These are phyloP conservation scores for Candida pseudoviswanathii DNA, from an alignment of 1,139 yeast species.

Conservation along the genomic window DNA sequence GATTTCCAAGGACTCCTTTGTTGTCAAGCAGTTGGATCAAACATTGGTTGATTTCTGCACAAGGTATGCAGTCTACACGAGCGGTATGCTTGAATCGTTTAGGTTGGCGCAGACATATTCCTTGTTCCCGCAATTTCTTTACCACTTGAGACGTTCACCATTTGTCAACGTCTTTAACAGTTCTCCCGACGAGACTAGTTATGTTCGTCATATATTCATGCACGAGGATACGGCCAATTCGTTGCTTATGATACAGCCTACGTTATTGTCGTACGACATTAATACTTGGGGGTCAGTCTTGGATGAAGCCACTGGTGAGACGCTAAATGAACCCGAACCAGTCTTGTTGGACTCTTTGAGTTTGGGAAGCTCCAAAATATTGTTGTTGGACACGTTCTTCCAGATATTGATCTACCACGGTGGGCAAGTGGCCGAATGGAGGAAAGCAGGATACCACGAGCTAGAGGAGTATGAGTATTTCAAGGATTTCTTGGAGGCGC, in stretches of 20 bases:
- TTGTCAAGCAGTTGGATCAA: slow-evolving; percentile 85
- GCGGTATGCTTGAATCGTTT: slow-evolving; percentile 76
- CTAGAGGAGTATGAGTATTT: slow-evolving; percentile 88
- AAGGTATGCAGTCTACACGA: slow-evolving; percentile 83
- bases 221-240: slow-evolving; percentile 70
- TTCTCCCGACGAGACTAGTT: slow-evolving; percentile 80
- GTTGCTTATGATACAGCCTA: slow-evolving; percentile 76
- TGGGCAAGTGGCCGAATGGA: slow-evolving; percentile 93
- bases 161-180: slow-evolving; percentile 71
- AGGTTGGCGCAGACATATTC: slow-evolving; percentile 77
- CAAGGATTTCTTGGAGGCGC: slow-evolving; percentile 82
- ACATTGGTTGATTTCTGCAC: slow-evolving; percentile 81
- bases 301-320: slow-evolving; percentile 46
- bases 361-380: slow-evolving; percentile 58
- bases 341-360: slow-evolving; percentile 72
- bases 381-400: slow-evolving; percentile 84
- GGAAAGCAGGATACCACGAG: slow-evolving; percentile 93
- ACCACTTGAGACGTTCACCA: slow-evolving; percentile 70
- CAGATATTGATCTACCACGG: slow-evolving; percentile 96
- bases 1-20: slow-evolving; percentile 30
- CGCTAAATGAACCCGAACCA: slow-evolving; percentile 48
- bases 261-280: slow-evolving; percentile 64
- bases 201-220: slow-evolving; percentile 64
- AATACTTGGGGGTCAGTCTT: slow-evolving; percentile 44
- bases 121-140: slow-evolving; percentile 73